Base-by-base conservation (phyloP, 164 flowering plant genomes). In the Nymphaea colorata region DNA sequence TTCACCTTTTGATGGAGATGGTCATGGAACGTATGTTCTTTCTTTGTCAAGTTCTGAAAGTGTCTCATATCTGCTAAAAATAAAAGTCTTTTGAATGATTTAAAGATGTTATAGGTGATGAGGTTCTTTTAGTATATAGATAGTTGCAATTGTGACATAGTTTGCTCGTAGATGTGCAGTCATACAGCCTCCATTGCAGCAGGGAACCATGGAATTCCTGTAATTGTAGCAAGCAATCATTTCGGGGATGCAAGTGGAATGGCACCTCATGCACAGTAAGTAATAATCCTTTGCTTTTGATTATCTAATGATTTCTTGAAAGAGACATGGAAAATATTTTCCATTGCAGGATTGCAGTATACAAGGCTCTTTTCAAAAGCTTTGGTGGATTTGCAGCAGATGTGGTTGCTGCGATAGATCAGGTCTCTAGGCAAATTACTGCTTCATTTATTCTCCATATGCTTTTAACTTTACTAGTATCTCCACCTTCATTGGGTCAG, bases 311-410 rank as follows among this genome's bases (percentile, higher is more conserved):
- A 5, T 45, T 60, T 16, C n/a, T 61, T 15, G 12, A 55, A 55
- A 61, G 63, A 25, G 63, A 25, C 63, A 61, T 61, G 25, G 6
- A 15, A 16, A 16, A 61, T 15, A 4, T 61, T 61, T 61, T 61
- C 63, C 15, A 6, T 61, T 81, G 77, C 75, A 91, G 99, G 75
- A 76, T 94, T 78, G 93, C 97, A 72, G 84, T 94, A 72, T 91
- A 94, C 82, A 94, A 94, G 85, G 92, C 99, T 65, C 69, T 94
- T 68, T 94, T 90, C 84, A 94, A 90, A 81, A 84, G 96, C 73
- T 94, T 94, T 70, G 99, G 99, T 73, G 99, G 99, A 67, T 94
- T 94, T 76, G 97, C 97, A 73, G 99, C 99, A n/a, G 99, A 94
- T 82, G 97, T 94, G 70, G 99, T 94, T 76, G 97, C 99, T 71